phyloP scores from a whole-genome alignment of 495 filamentous ascomycete species.

The Aspergillus olivimuriae region DNA sequence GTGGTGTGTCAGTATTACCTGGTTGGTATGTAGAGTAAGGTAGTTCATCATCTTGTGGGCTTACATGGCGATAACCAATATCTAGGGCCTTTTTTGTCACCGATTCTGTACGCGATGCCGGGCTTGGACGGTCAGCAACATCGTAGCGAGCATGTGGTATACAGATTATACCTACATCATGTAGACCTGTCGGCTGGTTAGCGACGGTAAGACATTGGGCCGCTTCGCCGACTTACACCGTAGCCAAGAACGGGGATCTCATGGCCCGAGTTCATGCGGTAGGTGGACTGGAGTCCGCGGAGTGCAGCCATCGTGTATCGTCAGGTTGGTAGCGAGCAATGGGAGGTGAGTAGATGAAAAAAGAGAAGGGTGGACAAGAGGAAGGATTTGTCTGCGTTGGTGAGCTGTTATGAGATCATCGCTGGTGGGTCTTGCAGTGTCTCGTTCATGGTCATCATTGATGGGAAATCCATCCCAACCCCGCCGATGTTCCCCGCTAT shows the following conservation, averaged over 20 bases:
- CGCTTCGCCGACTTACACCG: conserved; percentile 46
- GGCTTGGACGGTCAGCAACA: conserved; percentile 30
- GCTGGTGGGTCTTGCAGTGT: too few species aligned
- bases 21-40: not conserved
- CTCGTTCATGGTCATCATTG: too few species aligned
- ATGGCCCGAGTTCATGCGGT: conserved; percentile 62
- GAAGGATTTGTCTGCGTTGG: too few species aligned
- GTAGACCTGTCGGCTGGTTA: conserved; percentile 49
- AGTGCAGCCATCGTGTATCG: conserved; percentile 21
- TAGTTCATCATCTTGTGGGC: conserved; percentile 1
- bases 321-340: not conserved
- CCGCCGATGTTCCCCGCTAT: too few species aligned
- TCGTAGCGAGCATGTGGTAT: too few species aligned
- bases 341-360: not conserved
- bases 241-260: conserved; percentile 74
- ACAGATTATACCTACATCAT: conserved; percentile 50
- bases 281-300: conserved; percentile 24
- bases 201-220: not conserved
- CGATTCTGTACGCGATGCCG: conserved; percentile 45
- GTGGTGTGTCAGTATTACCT: not conserved
- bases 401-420: too few species aligned
- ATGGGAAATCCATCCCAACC: too few species aligned
- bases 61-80: conserved; percentile 57
- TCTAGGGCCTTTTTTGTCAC: conserved; percentile 57
- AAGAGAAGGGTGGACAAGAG: not conserved